Evolutionary conservation across 2,329 filamentous ascomycete genomes (phyloP).

Genomic region (Passalora sequoiae): DNA sequence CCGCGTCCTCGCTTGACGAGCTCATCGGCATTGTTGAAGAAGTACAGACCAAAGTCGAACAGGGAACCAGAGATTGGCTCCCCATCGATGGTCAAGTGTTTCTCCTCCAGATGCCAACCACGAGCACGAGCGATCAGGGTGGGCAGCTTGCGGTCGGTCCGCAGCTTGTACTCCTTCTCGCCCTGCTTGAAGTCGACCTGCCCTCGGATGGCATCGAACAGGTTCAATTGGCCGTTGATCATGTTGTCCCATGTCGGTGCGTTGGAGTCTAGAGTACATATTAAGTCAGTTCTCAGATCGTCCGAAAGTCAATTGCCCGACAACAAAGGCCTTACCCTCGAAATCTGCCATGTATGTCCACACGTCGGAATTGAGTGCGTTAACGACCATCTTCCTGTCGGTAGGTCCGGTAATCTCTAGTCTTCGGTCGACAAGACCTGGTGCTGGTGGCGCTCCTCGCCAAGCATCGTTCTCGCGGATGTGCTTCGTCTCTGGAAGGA

Average conservation of each 20-base stretch:
- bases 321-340: slow-evolving; percentile 61
- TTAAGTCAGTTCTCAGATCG: slow-evolving; percentile 6
- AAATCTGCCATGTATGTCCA: slow-evolving; percentile 99
- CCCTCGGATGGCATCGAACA: slow-evolving; percentile 89
- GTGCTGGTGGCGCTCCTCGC: slow-evolving; percentile 86
- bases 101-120: slow-evolving; percentile 98
- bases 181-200: slow-evolving; percentile 97
- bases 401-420: slow-evolving; percentile 97
- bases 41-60: slow-evolving; percentile 98
- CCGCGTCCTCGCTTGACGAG: slow-evolving; percentile 76
- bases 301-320: neutral
- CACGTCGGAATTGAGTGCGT: slow-evolving; percentile 90
- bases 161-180: slow-evolving; percentile 93
- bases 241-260: slow-evolving; percentile 99
- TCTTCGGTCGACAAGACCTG: slow-evolving; percentile 84
- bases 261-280: slow-evolving; percentile 65
- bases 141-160: slow-evolving; percentile 78
- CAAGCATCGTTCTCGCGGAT: slow-evolving; percentile 91
- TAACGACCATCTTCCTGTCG: slow-evolving; percentile 98
- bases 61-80: slow-evolving; percentile 88
- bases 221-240: slow-evolving; percentile 96
- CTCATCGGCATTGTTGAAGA: slow-evolving; percentile 96
- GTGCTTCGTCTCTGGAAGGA: slow-evolving; percentile 90
- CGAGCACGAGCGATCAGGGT: slow-evolving; percentile 91
- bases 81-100: slow-evolving; percentile 92